Evolutionary conservation across 352 stramenopile genomes (phyloP), one percentile per base, ranked within the genome.

Genomic region (Pythium diclinum): DNA sequence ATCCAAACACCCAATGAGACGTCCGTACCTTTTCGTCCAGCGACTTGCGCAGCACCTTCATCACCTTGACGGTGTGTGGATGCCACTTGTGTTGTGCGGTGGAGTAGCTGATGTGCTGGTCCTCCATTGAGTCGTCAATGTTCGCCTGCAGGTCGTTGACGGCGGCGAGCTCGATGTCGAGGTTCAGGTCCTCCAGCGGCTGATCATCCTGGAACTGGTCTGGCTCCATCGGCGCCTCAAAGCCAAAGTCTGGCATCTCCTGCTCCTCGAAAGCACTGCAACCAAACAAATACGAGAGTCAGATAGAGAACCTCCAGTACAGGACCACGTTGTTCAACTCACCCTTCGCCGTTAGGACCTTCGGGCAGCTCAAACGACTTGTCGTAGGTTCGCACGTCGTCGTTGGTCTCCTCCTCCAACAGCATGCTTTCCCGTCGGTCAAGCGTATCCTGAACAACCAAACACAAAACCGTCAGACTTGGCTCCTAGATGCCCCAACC

Each of bases 1-100:
- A 14, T 6, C 5, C 16, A 14, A 42, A 0, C 36, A 42, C 5
- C 36, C 36, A 42, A 5, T 14, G 13, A 42, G 16, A 14, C 36
- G 2, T 42, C 23, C 4, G 14, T 53, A 85, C 76, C 68, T 96
- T 92, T 55, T 94, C 68, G 16, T 85, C 61, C 14, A 96, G 70
- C 8, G 87, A 88, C 55, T 83, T 77, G 11, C 83, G 79, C 70
- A 96, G 40, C n/a, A 94, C 84, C 44, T 91, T 89, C 79, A 94
- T 94, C 58, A 99, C 96, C 69, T 98, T 97, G 57, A 98, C 85
- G 1, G 96, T 99, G 74, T 99, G 95, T 38, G 96, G 97, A 78
- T 99, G 96, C 96, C 96, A 99, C 68, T 99, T 98, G 77, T 98
- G 89, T 52, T 92, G 83, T 6, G 81, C 84, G 1, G 78, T 85